Percentiles rank a stretch among this genome's conserved stretches.
phyloP scores from a whole-genome alignment of 2,329 filamentous ascomycete genomes.

The Ceratocystis destructans region DNA sequence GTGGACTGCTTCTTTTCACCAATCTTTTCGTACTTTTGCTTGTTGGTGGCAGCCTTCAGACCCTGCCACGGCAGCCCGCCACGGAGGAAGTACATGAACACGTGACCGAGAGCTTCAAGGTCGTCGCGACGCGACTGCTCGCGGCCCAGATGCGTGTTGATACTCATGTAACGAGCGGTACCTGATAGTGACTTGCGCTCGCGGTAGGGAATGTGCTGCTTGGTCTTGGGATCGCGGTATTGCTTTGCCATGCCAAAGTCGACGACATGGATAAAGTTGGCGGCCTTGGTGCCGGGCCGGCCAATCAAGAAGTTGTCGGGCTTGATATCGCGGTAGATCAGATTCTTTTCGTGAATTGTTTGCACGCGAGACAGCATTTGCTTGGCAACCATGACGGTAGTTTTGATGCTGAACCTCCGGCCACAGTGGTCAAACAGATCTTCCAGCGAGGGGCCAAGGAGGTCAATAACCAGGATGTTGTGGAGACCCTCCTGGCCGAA shows the following conservation, averaged over 20 bases:
- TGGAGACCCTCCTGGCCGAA: constrained; percentile 97
- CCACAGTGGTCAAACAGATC: constrained; percentile 97
- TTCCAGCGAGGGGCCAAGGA: constrained; percentile 86
- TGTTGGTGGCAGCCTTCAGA: constrained; percentile 59
- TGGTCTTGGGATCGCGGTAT: constrained; percentile 96
- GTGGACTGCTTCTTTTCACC: constrained; percentile 99
- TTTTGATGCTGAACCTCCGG: constrained; percentile 89
- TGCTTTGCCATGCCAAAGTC: constrained; percentile 99
- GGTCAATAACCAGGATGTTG: constrained; percentile 96
- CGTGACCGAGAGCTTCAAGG: constrained; percentile 69
- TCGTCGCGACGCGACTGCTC: constrained; percentile 95
- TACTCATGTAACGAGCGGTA: constrained; percentile 97
- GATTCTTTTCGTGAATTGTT: constrained; percentile 94
- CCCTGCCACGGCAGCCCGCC: constrained; percentile 60
- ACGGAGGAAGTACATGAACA: constrained; percentile 63
- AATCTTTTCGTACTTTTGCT: constrained; percentile 99
- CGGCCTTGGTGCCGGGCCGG: constrained; percentile 78
- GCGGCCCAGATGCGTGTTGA: constrained; percentile 94
- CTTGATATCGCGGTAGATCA: constrained; percentile 98
- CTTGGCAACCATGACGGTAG: constrained; percentile 97
- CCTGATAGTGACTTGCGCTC: constrained; percentile 94
- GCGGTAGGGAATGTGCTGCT: constrained; percentile 95
- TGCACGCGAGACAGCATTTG: constrained; percentile 95
- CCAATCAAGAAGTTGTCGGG: constrained; percentile 98
- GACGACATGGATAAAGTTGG: constrained; percentile 95